These are phyloP conservation scores for Pisolithus sp. DNA, from an alignment of 768 basidiomycete species.

Conservation along the genomic window DNA sequence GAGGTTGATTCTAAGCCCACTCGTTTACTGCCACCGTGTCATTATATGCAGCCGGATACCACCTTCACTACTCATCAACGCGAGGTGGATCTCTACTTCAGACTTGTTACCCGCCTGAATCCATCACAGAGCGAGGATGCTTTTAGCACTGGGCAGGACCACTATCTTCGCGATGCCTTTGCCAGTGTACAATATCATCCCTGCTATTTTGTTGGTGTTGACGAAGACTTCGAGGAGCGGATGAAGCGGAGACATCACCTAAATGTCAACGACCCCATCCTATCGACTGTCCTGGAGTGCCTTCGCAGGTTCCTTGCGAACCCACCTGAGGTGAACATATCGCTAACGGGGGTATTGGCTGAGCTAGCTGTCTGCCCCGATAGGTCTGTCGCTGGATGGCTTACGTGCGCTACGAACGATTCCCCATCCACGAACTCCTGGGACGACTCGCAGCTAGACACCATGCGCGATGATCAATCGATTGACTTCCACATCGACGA, in stretches of 20 bases:
- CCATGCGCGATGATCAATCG: slow-evolving; percentile 74
- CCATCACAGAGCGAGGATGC: slow-evolving; percentile 60
- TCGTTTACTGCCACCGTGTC: slow-evolving; percentile 9
- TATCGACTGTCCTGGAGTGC: slow-evolving; percentile 63
- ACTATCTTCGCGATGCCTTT: slow-evolving; percentile 75
- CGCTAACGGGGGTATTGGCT: slow-evolving; percentile 76
- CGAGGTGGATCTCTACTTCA: slow-evolving; percentile 75
- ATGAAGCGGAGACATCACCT: slow-evolving; percentile 63
- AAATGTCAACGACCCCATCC: slow-evolving; percentile 69
- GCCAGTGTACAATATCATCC: slow-evolving; percentile 58
- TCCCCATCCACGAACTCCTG: slow-evolving; percentile 7
- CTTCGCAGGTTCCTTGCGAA: slow-evolving; percentile 80
- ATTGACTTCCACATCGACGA: slow-evolving; percentile 72
- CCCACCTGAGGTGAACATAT: slow-evolving; percentile 80
- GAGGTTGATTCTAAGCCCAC: slow-evolving; percentile 14
- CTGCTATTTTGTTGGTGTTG: slow-evolving; percentile 44
- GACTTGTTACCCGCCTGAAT: slow-evolving; percentile 72
- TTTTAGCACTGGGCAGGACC: slow-evolving; percentile 82
- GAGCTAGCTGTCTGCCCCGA: slow-evolving; percentile 80
- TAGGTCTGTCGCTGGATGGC: slow-evolving; percentile 83
- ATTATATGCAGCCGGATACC: slow-evolving; percentile 58
- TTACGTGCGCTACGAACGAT: slow-evolving; percentile 59
- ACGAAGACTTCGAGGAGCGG: slow-evolving; percentile 33
- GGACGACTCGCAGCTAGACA: slow-evolving; percentile 21
- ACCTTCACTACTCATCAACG: slow-evolving; percentile 78